phyloP scores from a whole-genome alignment of 164 flowering plant genomes.

The Cinnamomum chago region DNA sequence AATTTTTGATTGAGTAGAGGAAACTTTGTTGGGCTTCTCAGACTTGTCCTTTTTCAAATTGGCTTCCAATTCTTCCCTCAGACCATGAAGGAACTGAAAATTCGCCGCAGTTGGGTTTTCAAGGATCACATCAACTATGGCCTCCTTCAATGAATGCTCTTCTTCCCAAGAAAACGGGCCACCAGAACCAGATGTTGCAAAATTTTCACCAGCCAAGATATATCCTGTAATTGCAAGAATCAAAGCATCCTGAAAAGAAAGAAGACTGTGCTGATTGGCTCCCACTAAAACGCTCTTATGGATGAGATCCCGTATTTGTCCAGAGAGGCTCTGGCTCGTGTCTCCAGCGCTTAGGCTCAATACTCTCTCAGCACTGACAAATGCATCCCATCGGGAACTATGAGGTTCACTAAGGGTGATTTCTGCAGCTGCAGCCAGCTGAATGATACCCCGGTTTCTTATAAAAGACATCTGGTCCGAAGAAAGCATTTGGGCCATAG shows the following conservation, averaged over 20 bases:
- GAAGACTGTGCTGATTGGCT: slow-evolving; percentile 43
- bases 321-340: slow-evolving; percentile 86
- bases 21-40: slow-evolving; percentile 35
- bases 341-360: slow-evolving; percentile 74
- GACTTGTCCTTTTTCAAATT: slow-evolving; percentile 35
- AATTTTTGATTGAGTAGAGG: slow-evolving; percentile 27
- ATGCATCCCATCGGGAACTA: slow-evolving; percentile 74
- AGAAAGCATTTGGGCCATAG: slow-evolving; percentile 59
- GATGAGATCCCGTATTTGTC: slow-evolving; percentile 84
- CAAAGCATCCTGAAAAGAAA: slow-evolving; percentile 74
- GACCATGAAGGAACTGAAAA: slow-evolving; percentile 69
- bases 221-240: slow-evolving; percentile 70
- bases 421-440: slow-evolving; percentile 65
- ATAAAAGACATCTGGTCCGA: slow-evolving; percentile 57
- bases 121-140: slow-evolving; percentile 74
- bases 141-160: slow-evolving; percentile 83
- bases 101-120: slow-evolving; percentile 65
- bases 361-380: slow-evolving; percentile 83
- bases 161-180: slow-evolving; percentile 99
- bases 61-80: slow-evolving; percentile 67
- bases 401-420: slow-evolving; percentile 62
- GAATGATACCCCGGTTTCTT: slow-evolving; percentile 84
- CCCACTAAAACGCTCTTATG: slow-evolving; percentile 55
- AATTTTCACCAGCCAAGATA: slow-evolving; percentile 91
- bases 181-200: slow-evolving; percentile 78